A percentile compares a stretch with the other conserved stretches of the same genome.
phyloP scores from a whole-genome alignment of 2,329 filamentous ascomycete species.

The Cercospora sojina region DNA sequence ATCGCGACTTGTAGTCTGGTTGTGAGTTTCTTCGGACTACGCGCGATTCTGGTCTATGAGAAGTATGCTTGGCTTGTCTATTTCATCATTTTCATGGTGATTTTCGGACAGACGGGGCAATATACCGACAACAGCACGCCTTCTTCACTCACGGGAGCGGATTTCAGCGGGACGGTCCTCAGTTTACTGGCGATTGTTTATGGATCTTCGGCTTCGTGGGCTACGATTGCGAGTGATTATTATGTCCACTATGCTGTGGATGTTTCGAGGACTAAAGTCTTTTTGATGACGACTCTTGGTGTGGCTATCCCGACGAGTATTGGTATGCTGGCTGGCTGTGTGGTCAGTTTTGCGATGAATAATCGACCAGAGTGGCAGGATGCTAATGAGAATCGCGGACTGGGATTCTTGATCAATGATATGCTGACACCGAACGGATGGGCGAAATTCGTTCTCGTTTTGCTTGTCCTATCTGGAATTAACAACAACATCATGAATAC shows the following conservation, averaged over 20 bases:
- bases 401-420: conserved; percentile 50
- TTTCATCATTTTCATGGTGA: conserved; percentile 50
- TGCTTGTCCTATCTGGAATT: conserved; percentile 41
- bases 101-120: conserved; percentile 49
- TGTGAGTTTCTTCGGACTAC: conserved; percentile 45
- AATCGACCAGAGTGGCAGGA: conserved; percentile 45
- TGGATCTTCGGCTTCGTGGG: conserved; percentile 44
- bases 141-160: conserved; percentile 32
- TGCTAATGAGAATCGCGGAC: conserved; percentile 45
- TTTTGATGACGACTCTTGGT: conserved; percentile 45
- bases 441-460: conserved; percentile 50
- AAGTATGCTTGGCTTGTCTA: conserved; percentile 52
- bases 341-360: conserved; percentile 37
- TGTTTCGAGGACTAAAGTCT: conserved; percentile 43
- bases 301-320: conserved; percentile 46
- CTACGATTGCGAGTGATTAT: conserved; percentile 46
- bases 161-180: conserved; percentile 34
- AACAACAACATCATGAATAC: conserved; percentile 44
- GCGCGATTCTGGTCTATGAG: conserved; percentile 49
- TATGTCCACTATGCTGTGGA: conserved; percentile 46
- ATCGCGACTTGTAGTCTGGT: conserved; percentile 42
- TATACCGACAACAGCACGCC: conserved; percentile 44
- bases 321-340: conserved; percentile 47
- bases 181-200: conserved; percentile 40
- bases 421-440: conserved; percentile 50